Base-by-base conservation (phyloP, 176 grass and related monocot species). In the Cenchrus purpureus region DNA sequence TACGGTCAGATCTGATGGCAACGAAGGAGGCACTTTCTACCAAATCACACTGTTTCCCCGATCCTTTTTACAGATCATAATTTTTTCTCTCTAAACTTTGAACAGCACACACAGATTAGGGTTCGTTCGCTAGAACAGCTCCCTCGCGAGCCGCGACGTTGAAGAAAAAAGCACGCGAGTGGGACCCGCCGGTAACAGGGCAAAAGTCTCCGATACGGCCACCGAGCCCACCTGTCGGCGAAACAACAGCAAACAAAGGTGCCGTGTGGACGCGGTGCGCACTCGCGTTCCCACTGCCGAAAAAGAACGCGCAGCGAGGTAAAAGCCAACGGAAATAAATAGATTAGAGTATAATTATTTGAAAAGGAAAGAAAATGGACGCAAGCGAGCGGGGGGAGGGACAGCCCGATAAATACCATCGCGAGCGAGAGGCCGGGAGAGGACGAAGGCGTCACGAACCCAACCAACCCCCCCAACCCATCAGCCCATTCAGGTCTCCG, bases 401-500 rank as follows among this genome's bases (percentile, higher is more conserved):
- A 31, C n/a, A 9, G 15, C 37, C 7, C 22, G 57, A 49, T 84
- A 88, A 88, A 57, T 73, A 64, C 20, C 76, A 20, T 6, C 22
- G 19, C 64, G 15, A 6, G 10, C 15, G 28, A 32, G 12, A 49
- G 65, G 64, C n/a, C 31, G 43, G 4, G 37, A 40, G 37, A 40
- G 19, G 0, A 17, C 67, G 68, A 59, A 75, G 17, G 42, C 62
- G 61, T 68, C 51, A 14, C 13, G 51, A 67, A 37, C 76, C 46
- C 62, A 80, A 48, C 71, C 37, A 40, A 40, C 43, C 34, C 15
- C 15, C 10, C 65, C 50, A 32, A 29, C 59, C 69, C 69, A 72
- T 72, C 72, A 52, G 31, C 64, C 83, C 78, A 65, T 55, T 19
- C 71, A 20, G 52, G 12, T 20, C 68, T 13, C 69, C 19, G 56